phyloP scores from a whole-genome alignment of 1,284 basidiomycete species.

The Leccinum pachyderme region DNA sequence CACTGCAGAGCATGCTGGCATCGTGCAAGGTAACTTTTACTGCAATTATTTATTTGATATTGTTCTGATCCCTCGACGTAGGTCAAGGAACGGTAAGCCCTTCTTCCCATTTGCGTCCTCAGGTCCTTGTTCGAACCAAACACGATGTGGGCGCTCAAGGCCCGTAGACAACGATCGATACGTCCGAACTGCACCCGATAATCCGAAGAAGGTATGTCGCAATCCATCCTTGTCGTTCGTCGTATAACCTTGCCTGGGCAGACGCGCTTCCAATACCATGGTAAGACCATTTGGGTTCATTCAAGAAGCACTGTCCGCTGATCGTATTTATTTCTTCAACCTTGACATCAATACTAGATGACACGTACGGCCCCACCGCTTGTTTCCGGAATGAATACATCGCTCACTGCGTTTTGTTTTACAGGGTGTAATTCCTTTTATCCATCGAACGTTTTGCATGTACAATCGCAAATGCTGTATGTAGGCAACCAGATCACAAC shows the following conservation, averaged over 20 bases:
- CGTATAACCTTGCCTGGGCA: conserved; percentile 26
- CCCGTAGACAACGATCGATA: conserved; percentile 80
- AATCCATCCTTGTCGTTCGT: conserved; percentile 1
- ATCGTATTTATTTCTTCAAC: conserved; percentile 8
- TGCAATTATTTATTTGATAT: neutral
- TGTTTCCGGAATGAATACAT: neutral
- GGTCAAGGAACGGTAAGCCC: conserved; percentile 69
- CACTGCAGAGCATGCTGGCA: conserved; percentile 83
- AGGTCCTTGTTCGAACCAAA: conserved; percentile 8
- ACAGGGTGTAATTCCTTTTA: conserved; percentile 21
- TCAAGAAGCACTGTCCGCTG: conserved; percentile 8
- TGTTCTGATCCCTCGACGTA: conserved; percentile 29
- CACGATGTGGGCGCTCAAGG: conserved; percentile 35
- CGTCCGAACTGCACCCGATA: conserved; percentile 73
- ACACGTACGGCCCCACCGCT: conserved; percentile 37
- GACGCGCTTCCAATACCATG: conserved; percentile 79
- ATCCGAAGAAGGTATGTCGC: conserved; percentile 76
- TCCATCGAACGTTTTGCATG: conserved; percentile 17
- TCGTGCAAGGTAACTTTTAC: conserved; percentile 69
- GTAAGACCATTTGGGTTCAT: conserved; percentile 36
- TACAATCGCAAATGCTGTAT: conserved; percentile 17
- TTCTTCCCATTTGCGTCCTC: neutral
- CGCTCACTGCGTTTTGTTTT: neutral
- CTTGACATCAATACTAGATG: conserved; percentile 31
- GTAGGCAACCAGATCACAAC: conserved; percentile 12